Base-by-base conservation (phyloP, 345 rosid species). In the Gossypium ekmanianum region DNA sequence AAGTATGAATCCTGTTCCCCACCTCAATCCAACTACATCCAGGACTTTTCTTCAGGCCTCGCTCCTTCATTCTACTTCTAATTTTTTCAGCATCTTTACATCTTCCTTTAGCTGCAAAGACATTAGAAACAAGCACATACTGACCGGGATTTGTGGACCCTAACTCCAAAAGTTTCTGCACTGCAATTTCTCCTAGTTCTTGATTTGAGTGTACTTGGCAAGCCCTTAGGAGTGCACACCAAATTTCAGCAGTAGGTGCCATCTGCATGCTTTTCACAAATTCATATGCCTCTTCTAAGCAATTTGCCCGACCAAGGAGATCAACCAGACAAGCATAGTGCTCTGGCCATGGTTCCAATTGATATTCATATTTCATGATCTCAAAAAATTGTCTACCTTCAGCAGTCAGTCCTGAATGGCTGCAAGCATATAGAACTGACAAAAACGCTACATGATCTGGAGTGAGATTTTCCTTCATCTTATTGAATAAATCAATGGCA, bases 171-270 rank as follows among this genome's bases (percentile, higher is more conserved):
- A 94, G 92, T 75, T 84, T 88, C 76, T 71, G 78, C 18, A 88
- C 87, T 29, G 93, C 94, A 63, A 87, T 80, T 79, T 90, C 91
- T 76, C 94, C 97, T 9, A 91, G 63, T 76, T 82, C 84, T 80
- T 82, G 84, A 77, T 91, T 90, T 57, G 95, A 87, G 81, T 91
- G 91, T 75, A 88, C 79, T 74, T 72, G 85, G 77, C 98, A 92
- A 80, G 97, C 92, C 45, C 89, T 85, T 52, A 94, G 90, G 67
- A 91, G 84, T 67, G 97, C 91, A 81, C 97, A 88, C 98, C 98
- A 92, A 71, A 92, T 87, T 86, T 89, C 98, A 74, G 92, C 83
- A 12, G 87, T 81, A 20, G 95, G 91, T 74, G 85, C 81, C 77
- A 76, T 80, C 43, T 80, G 85, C 97, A 92, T 92, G 85, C 72